Conservation (phyloP, 2,329 filamentous ascomycete genomes). For the Ophiostoma pallidulum region DNA sequence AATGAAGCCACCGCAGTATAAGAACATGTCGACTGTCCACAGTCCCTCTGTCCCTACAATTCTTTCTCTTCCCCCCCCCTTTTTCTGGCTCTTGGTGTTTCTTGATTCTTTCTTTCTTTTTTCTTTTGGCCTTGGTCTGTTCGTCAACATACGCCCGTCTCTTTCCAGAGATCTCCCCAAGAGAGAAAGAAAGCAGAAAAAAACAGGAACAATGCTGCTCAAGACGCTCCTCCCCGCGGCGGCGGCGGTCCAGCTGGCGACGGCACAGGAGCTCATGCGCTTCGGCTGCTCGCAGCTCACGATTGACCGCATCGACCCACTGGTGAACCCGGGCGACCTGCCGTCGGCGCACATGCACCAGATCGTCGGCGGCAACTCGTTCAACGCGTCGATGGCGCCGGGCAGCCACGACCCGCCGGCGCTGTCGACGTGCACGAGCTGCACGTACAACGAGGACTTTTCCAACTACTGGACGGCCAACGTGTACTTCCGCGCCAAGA, state of each 20-base stretch:
- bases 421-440: constrained; percentile 19
- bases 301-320: constrained; percentile 19
- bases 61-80: not conserved
- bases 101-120: not conserved
- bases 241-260: constrained; percentile 18
- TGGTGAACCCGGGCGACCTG: constrained; percentile 28
- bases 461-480: constrained; percentile 28
- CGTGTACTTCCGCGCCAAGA: constrained; percentile 21
- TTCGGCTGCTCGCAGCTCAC: constrained; percentile 21
- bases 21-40: too few species aligned
- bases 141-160: too few species aligned
- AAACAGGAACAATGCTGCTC: constrained; percentile 23
- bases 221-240: constrained; percentile 22
- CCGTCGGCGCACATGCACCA: constrained; percentile 30
- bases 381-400: constrained; percentile 29
- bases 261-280: constrained; percentile 26
- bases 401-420: constrained; percentile 11
- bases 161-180: too few species aligned
- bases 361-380: constrained; percentile 31
- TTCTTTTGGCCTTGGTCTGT: not conserved
- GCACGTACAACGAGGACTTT: constrained; percentile 26
- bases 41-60: too few species aligned
- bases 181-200: too few species aligned
- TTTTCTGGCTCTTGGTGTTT: not conserved
- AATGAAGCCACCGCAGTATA: too few species aligned